A percentile compares a stretch with the other conserved stretches of the same genome.
phyloP scores from a whole-genome alignment of 345 rosid genomes.

The Durio zibethinus region DNA sequence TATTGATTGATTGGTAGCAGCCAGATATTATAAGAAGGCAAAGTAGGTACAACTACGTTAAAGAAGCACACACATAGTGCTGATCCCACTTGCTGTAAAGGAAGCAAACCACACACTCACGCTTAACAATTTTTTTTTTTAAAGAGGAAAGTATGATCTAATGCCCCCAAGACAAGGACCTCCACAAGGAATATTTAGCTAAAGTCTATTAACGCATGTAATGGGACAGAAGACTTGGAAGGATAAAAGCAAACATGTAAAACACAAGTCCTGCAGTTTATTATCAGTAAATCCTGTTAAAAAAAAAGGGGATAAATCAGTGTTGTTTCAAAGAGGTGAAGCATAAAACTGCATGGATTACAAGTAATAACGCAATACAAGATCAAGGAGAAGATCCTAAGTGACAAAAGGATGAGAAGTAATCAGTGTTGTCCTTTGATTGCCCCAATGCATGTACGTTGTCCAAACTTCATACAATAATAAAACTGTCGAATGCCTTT shows the following conservation, averaged over 20 bases:
- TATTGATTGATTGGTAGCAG: not conserved
- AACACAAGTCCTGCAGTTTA: not conserved
- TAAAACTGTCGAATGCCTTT: too few species aligned
- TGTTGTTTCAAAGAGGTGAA: too few species aligned
- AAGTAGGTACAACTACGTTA: not conserved
- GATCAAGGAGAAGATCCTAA: too few species aligned
- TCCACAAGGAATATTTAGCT: constrained; percentile 9
- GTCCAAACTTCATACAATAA: too few species aligned
- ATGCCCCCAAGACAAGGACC: constrained; percentile 10
- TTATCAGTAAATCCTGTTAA: not conserved
- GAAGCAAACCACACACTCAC: not conserved
- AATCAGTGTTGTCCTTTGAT: too few species aligned
- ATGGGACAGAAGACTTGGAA: not conserved
- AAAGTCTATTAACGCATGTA: not conserved
- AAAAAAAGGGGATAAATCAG: too few species aligned
- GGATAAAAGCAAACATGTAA: not conserved
- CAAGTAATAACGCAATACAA: too few species aligned
- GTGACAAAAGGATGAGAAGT: too few species aligned
- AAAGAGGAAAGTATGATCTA: not conserved
- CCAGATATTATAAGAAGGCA: not conserved
- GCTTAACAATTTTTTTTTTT: not conserved
- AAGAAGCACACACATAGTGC: not conserved
- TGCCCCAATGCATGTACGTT: too few species aligned
- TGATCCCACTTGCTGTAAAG: constrained; percentile 8
- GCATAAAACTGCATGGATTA: too few species aligned